Evolutionary conservation across 768 basidiomycete species (phyloP), one percentile per base, ranked within the genome.

Genomic region (Pisolithus tinctorius): DNA sequence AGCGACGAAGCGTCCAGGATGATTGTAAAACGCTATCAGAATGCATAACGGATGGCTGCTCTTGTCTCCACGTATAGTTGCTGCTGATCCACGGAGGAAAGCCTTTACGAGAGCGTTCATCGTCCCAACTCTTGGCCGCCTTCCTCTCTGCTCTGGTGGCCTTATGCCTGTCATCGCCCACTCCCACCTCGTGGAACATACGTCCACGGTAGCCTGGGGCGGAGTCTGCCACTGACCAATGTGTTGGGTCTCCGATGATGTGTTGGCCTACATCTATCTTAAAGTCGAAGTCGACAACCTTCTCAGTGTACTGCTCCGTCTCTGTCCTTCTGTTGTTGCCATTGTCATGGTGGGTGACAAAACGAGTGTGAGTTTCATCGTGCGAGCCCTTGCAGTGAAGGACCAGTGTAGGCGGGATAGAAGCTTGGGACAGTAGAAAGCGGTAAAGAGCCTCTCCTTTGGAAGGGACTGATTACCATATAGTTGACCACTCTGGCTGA

Each of bases 391-490:
- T 67, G 54, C 76, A 75, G 40, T 73, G 76, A 4, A 86, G 60
- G 34, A 68, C 63, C 53, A 77, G 69, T 20, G 52, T 64, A 4
- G 84, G 84, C 2, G 68, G 71, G 2, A 58, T 65, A 30, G 58
- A 63, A 2, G 82, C 74, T 48, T 84, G 80, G 4, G 74, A 72
- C 23, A 87, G 76, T 16, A 91, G 69, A 65, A 88, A 91, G 51
- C 85, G 79, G 63, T 86, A 88, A 23, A 89, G 74, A 0, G 83
- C 82, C 59, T 85, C 84, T 42, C 84, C 84, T 84, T 10, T 51
- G 48, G 6, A 42, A 30, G 17, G 36, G 34, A 7, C 27, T 30
- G 34, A 51, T 58, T 41, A 37, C 20, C n/a, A 60, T 47, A 41
- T 52, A 17, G 14, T 3, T 23, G 41, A 31, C 0, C 47, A 1